Evolutionary conservation across 768 basidiomycete species (phyloP).

Genomic region (Coprinopsis strossmayeri): DNA sequence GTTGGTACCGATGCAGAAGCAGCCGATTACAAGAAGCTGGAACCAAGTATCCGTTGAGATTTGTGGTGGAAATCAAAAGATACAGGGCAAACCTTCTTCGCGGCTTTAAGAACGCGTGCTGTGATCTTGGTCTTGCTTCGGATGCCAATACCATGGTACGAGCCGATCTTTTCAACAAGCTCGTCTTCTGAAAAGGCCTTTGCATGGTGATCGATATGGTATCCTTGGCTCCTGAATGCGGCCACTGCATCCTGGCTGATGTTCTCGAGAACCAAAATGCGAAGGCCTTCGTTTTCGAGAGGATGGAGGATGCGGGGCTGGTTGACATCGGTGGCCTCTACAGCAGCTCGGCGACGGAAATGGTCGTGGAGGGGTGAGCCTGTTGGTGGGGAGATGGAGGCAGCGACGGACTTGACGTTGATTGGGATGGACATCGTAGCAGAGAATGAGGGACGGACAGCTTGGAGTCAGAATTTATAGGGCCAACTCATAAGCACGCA

Average conservation of each 20-base stretch:
- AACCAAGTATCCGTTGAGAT: neutral
- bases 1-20: slow-evolving; percentile 99
- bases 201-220: slow-evolving; percentile 83
- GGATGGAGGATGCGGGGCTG: slow-evolving; percentile 74
- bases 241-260: slow-evolving; percentile 88
- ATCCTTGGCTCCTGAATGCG: slow-evolving; percentile 76
- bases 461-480: slow-evolving; percentile 11
- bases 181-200: slow-evolving; percentile 91
- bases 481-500: slow-evolving; percentile 17
- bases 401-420: slow-evolving; percentile 31
- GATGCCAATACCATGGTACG: slow-evolving; percentile 94
- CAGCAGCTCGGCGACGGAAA: slow-evolving; percentile 31
- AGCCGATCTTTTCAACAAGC: slow-evolving; percentile 73
- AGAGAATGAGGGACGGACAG: slow-evolving; percentile 5
- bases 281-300: slow-evolving; percentile 72
- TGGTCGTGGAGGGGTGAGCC: slow-evolving; percentile 39
- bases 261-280: slow-evolving; percentile 87
- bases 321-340: slow-evolving; percentile 25
- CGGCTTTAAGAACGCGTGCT: slow-evolving; percentile 78
- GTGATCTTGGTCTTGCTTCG: slow-evolving; percentile 98
- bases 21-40: slow-evolving; percentile 92
- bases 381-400: slow-evolving; percentile 47
- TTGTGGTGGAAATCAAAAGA: neutral
- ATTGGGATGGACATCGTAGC: slow-evolving; percentile 43
- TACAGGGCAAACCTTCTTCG: slow-evolving; percentile 60